Evolutionary conservation across 495 filamentous ascomycete genomes (phyloP).

Genomic region (Xylaria telfairii): DNA sequence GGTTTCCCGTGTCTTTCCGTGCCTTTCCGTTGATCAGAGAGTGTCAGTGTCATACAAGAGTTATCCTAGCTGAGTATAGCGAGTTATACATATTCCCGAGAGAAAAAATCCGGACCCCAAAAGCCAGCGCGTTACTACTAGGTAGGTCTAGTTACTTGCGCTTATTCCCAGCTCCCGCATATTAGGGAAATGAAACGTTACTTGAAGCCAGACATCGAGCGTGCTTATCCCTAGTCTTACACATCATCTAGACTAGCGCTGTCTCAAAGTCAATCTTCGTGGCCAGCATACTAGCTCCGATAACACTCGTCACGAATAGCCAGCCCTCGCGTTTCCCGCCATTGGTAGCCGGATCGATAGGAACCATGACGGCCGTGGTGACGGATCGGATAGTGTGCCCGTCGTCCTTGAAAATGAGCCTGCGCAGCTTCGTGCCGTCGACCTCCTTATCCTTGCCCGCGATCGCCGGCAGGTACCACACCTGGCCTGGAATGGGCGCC

Average conservation of each 20-base stretch:
- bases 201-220: not conserved
- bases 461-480: slow-evolving; percentile 52
- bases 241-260: slow-evolving; percentile 32
- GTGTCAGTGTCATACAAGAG: not conserved
- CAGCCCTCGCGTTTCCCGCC: slow-evolving; percentile 54
- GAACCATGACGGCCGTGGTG: slow-evolving; percentile 61
- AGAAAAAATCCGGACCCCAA: not conserved
- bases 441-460: slow-evolving; percentile 19
- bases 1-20: not conserved
- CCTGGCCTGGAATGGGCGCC: slow-evolving; percentile 48
- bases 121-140: not conserved
- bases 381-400: slow-evolving; percentile 56
- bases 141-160: not conserved
- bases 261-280: slow-evolving; percentile 57
- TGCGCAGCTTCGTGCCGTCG: slow-evolving; percentile 45
- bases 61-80: not conserved
- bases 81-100: not conserved
- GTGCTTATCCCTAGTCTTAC: slow-evolving; percentile 28
- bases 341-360: slow-evolving; percentile 51
- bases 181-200: not conserved
- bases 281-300: slow-evolving; percentile 59
- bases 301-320: slow-evolving; percentile 65
- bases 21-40: not conserved
- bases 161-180: not conserved
- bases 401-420: slow-evolving; percentile 64